phyloP scores from a whole-genome alignment of 176 grass and related monocot genomes.

The Musa itinerans region DNA sequence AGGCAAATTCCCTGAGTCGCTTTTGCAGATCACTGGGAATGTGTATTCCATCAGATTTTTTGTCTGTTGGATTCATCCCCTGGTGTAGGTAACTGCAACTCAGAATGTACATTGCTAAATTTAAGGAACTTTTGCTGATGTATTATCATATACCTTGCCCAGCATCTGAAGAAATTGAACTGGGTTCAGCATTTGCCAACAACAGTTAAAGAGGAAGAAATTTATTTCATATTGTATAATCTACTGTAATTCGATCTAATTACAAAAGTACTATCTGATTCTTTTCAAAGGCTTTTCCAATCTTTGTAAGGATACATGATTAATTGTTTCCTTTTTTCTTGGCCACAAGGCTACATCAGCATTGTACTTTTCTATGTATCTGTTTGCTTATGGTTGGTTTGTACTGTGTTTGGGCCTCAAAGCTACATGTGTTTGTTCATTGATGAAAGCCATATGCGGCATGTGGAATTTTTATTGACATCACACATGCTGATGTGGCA shows the following conservation, averaged over 20 bases:
- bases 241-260: neutral
- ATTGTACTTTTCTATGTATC: too few relatives aligned
- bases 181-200: too few relatives aligned
- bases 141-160: neutral
- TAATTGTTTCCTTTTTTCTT: too few relatives aligned
- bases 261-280: neutral
- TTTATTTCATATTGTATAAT: neutral
- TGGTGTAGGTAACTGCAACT: neutral
- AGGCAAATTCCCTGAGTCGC: conserved; percentile 11
- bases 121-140: neutral
- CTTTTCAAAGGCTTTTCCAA: neutral
- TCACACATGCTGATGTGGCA: too few relatives aligned
- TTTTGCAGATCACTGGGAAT: conserved; percentile 8
- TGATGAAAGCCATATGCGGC: too few relatives aligned
- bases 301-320: neutral
- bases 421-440: too few relatives aligned
- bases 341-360: too few relatives aligned
- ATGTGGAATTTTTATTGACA: too few relatives aligned
- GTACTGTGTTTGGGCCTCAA: too few relatives aligned
- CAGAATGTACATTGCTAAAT: neutral
- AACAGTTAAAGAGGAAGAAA: neutral
- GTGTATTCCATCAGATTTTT: neutral
- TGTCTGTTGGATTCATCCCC: neutral
- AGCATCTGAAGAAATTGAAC: neutral
- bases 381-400: too few relatives aligned